Conservation (phyloP, 192 early-diverging fungal species). For the Neocallimastix lanati region DNA sequence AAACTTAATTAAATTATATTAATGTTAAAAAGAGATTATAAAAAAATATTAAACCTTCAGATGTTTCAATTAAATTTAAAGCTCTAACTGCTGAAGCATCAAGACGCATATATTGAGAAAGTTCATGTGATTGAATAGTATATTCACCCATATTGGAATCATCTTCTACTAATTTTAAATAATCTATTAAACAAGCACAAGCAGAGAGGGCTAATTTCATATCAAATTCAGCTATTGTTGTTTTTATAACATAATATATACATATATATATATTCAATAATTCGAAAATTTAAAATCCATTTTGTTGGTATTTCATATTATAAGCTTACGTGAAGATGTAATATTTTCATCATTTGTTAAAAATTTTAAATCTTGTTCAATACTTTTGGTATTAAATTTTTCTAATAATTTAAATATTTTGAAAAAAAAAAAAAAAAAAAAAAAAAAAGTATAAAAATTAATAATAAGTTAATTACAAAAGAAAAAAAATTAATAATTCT, state of each 20-base stretch:
- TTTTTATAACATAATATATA: no score
- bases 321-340: not conserved
- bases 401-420: slow-evolving; percentile 10
- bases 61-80: slow-evolving; percentile 47
- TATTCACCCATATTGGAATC: slow-evolving; percentile 67
- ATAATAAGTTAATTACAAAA: not conserved
- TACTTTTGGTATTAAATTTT: slow-evolving; percentile 52
- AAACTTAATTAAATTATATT: no score
- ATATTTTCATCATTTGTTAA: slow-evolving; percentile 46
- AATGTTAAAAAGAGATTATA: no score
- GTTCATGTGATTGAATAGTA: slow-evolving; percentile 43
- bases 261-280: no score
- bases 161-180: slow-evolving; percentile 50
- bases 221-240: slow-evolving; percentile 50
- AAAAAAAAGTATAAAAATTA: not conserved
- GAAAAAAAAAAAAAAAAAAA: not conserved
- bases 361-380: slow-evolving; percentile 72
- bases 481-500: no score
- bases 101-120: slow-evolving; percentile 79
- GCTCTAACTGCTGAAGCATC: slow-evolving; percentile 78
- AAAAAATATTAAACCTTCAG: not conserved
- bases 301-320: no score
- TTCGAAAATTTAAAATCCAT: no score
- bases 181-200: slow-evolving; percentile 50
- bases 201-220: slow-evolving; percentile 49